Evolutionary conservation across 163 green algal genomes (phyloP).

Genomic region (Scenedesmus sp.): DNA sequence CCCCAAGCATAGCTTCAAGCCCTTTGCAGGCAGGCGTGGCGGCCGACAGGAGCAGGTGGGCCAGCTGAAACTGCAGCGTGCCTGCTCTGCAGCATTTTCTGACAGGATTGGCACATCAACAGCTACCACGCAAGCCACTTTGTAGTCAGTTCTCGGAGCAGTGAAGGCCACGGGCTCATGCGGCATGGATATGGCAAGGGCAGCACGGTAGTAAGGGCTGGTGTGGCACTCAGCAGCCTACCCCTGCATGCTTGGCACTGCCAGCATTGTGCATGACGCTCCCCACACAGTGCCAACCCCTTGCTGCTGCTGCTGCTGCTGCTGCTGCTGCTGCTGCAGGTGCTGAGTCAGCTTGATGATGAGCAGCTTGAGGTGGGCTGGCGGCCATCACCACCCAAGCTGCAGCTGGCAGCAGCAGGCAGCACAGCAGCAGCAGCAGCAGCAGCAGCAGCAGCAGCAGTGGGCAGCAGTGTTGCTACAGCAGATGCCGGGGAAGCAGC

Average conservation of each 20-base stretch:
- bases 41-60: not conserved
- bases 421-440: conserved; percentile 18
- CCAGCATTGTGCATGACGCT: not conserved
- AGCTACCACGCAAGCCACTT: too few species aligned
- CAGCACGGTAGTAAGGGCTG: not conserved
- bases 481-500: not conserved
- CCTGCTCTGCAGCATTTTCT: not conserved
- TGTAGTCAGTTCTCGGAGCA: too few species aligned
- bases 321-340: conserved; percentile 21
- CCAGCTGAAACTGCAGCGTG: not conserved
- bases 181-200: too few species aligned
- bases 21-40: not conserved
- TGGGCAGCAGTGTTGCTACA: not conserved
- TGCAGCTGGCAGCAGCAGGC: not conserved
- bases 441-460: conserved; percentile 34
- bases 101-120: not conserved
- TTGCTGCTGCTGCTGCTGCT: not conserved
- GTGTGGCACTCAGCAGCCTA: not conserved
- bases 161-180: too few species aligned
- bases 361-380: conserved; percentile 7
- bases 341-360: conserved; percentile 35
- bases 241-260: not conserved
- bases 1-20: not conserved
- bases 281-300: not conserved
- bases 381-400: conserved; percentile 29